These are phyloP conservation scores for Ustilago sp. DNA, from an alignment of 1,284 basidiomycete species.

Conservation along the genomic window DNA sequence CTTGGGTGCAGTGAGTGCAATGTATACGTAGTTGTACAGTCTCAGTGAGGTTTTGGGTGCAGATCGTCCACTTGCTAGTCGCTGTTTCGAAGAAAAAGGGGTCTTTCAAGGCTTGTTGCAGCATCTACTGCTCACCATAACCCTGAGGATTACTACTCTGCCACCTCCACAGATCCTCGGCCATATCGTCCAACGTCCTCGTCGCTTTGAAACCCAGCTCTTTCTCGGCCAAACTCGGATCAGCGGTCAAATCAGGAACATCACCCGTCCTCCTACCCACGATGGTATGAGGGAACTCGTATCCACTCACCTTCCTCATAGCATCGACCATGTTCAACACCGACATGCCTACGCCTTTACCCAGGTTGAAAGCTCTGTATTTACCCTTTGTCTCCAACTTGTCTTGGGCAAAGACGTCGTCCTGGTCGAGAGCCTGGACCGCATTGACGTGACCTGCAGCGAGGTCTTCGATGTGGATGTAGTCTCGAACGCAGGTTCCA, in stretches of 20 bases:
- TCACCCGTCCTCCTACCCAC: constrained; percentile 89
- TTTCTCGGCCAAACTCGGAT: constrained; percentile 88
- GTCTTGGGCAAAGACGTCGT: constrained; percentile 72
- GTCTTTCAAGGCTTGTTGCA: neutral
- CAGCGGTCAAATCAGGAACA: constrained; percentile 95
- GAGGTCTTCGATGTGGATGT: constrained; percentile 95
- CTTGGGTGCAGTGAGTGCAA: neutral
- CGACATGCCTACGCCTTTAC: constrained; percentile 90
- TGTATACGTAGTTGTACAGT: too few species aligned
- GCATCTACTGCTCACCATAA: constrained; percentile 57
- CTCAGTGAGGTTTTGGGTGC: too few species aligned
- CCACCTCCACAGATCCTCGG: constrained; percentile 68
- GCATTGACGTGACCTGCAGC: constrained; percentile 93
- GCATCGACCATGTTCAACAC: constrained; percentile 95
- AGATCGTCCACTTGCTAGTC: too few species aligned
- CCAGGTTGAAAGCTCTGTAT: constrained; percentile 96
- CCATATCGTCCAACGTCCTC: constrained; percentile 63
- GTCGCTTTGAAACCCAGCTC: constrained; percentile 94
- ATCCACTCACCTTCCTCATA: constrained; percentile 92
- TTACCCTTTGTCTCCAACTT: constrained; percentile 71
- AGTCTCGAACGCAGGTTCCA: constrained; percentile 85
- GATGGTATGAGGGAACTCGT: constrained; percentile 81
- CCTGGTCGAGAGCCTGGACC: constrained; percentile 82
- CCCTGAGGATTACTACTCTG: constrained; percentile 71
- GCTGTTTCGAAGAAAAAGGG: neutral